Base-by-base conservation (phyloP, 164 flowering plant genomes). In the Piper longum region DNA sequence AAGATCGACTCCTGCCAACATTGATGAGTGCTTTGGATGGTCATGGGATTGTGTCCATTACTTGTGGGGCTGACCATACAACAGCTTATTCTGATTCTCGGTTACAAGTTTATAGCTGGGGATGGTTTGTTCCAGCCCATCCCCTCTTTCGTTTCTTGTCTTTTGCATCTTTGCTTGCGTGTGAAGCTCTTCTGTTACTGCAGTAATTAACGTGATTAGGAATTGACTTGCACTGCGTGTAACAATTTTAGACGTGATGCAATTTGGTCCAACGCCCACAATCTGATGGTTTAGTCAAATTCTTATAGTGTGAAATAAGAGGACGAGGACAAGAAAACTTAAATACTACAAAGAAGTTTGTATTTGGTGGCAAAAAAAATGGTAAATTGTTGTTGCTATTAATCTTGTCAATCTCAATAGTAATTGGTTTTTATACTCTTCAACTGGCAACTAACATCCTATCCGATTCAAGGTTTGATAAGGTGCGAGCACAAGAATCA, bases 1-100 rank as follows among this genome's bases (percentile, higher is more conserved):
- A 90, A 75, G 99, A 93, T 73, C 84, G 91, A 16, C 73, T 77
- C 63, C 72, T 70, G 59, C 99, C 99, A 13, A 87, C 92, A 42
- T 83, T 77, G 60, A 51, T 90, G 80, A 88, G 86, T 74, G 89
- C 92, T 59, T 66, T 93, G 73, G 92, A 88, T 79, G 93, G 75
- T 44, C 85, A 68, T 59, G 88, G 79, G 41, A 77, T 93, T 60
- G 79, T 74, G 11, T 87, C 95, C 45, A 72, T 93, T 72, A 84
- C 82, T 62, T 85, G 89, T 74, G 99, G 99, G 70, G 95, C 99
- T 75, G 99, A 93, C 75, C 97, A 90, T 73, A 87, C 99, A 40
- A 83, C 75, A 75, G 96, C 97, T 39, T 84, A 80, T 71, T 90
- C 99, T 11, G 83, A 79, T 58, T 75, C 88, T 9, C 75, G 40